phyloP scores from a whole-genome alignment of 768 basidiomycete species.

The Lactifluus piperatus region DNA sequence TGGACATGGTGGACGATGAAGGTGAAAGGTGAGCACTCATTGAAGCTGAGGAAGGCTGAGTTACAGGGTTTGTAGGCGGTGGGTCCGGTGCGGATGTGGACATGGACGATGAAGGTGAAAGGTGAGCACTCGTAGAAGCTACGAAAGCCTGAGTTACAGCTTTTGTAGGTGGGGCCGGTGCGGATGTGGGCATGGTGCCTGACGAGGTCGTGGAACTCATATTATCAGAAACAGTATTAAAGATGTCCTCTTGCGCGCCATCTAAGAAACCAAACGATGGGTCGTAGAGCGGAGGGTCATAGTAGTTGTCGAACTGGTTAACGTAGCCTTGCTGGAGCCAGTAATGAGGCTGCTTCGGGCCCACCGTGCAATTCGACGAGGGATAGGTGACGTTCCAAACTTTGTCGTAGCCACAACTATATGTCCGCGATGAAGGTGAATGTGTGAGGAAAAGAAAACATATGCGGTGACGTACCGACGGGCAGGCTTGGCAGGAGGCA shows the following conservation, averaged over 20 bases:
- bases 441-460: background rate
- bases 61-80: too few species aligned
- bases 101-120: too few species aligned
- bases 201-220: background rate
- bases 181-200: background rate
- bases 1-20: too few species aligned
- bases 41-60: too few species aligned
- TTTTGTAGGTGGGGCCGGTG: background rate
- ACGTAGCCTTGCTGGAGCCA: conserved; percentile 34
- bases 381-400: conserved; percentile 16
- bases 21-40: too few species aligned
- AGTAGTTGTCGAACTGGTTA: conserved; percentile 34
- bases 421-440: background rate
- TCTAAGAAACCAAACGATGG: conserved; percentile 33
- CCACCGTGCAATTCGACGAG: conserved; percentile 32
- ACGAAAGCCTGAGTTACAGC: background rate
- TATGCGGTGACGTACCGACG: conserved; percentile 21
- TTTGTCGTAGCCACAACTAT: conserved; percentile 30
- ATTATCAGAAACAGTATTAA: conserved; percentile 13
- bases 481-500: conserved; percentile 29
- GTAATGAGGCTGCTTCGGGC: conserved; percentile 33
- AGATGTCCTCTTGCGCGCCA: conserved; percentile 39
- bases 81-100: too few species aligned
- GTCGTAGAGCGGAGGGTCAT: conserved; percentile 32
- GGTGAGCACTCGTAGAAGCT: too few species aligned